Conservation (phyloP, 805 yeast species). For the Myxozyma neotropica region DNA sequence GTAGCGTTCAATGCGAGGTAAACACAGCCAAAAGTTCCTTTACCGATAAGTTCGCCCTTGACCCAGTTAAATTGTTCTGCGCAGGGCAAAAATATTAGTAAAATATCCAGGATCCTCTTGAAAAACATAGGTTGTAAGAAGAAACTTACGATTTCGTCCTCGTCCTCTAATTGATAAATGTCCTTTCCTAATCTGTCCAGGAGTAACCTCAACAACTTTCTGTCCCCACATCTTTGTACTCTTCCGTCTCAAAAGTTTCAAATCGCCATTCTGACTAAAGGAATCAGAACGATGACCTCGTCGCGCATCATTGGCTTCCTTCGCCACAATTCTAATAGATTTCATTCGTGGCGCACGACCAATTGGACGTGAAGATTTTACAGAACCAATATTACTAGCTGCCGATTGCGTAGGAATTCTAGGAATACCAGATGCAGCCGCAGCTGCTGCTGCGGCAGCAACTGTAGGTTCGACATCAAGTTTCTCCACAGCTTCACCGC, state of each 20-base stretch:
- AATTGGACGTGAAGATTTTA: constrained; percentile 32
- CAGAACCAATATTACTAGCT: background rate
- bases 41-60: constrained; percentile 93
- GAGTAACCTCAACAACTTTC: constrained; percentile 84
- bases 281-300: constrained; percentile 42
- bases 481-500: constrained; percentile 25
- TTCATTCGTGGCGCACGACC: constrained; percentile 64
- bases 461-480: constrained; percentile 20
- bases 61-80: constrained; percentile 95
- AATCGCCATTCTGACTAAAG: constrained; percentile 1
- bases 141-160: constrained; percentile 61
- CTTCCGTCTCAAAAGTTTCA: constrained; percentile 58
- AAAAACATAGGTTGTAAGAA: too few relatives aligned
- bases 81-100: too few relatives aligned
- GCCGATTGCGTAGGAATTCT: background rate
- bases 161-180: constrained; percentile 43
- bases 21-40: constrained; percentile 95
- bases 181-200: constrained; percentile 45
- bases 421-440: constrained; percentile 1
- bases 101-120: too few relatives aligned
- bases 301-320: constrained; percentile 76
- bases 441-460: constrained; percentile 13
- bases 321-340: constrained; percentile 89
- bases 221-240: constrained; percentile 99
- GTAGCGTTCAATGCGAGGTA: constrained; percentile 90